Evolutionary conservation across 2,329 filamentous ascomycete species (phyloP).

Genomic region (Neocatenulostroma microsporum): DNA sequence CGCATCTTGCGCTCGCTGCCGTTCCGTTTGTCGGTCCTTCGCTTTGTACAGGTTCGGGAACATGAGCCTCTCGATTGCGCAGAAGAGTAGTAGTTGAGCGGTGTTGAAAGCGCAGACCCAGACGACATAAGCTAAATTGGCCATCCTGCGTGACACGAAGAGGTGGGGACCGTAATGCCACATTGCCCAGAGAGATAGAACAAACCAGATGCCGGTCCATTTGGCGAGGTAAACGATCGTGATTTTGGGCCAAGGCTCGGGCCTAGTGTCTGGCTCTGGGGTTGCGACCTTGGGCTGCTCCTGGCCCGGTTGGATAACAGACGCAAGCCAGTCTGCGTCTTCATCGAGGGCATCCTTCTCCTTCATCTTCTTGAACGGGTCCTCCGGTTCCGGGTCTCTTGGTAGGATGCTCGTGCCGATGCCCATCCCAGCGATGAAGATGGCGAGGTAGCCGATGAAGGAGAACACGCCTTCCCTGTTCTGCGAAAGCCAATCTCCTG

Average conservation of each 20-base stretch:
- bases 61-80: constrained; percentile 65
- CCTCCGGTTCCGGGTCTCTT: constrained; percentile 28
- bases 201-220: constrained; percentile 60
- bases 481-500: constrained; percentile 64
- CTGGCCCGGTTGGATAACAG: constrained; percentile 24
- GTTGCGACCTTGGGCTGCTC: constrained; percentile 5
- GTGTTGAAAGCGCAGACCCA: constrained; percentile 93
- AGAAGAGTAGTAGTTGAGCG: constrained; percentile 71
- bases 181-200: constrained; percentile 63
- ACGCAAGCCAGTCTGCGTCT: constrained; percentile 30
- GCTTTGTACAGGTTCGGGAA: constrained; percentile 65
- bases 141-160: constrained; percentile 75
- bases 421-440: constrained; percentile 84
- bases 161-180: constrained; percentile 64
- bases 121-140: constrained; percentile 86
- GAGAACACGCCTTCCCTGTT: constrained; percentile 96
- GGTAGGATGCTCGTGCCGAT: constrained; percentile 74
- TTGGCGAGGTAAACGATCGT: constrained; percentile 46
- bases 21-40: constrained; percentile 48
- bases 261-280: constrained; percentile 6
- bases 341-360: constrained; percentile 24
- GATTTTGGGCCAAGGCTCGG: constrained; percentile 17
- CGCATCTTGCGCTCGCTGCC: constrained; percentile 56
- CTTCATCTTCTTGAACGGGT: constrained; percentile 4
- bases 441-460: constrained; percentile 86